Base-by-base conservation (phyloP, 192 early-diverging fungal species). In the Physocladia obscura region DNA sequence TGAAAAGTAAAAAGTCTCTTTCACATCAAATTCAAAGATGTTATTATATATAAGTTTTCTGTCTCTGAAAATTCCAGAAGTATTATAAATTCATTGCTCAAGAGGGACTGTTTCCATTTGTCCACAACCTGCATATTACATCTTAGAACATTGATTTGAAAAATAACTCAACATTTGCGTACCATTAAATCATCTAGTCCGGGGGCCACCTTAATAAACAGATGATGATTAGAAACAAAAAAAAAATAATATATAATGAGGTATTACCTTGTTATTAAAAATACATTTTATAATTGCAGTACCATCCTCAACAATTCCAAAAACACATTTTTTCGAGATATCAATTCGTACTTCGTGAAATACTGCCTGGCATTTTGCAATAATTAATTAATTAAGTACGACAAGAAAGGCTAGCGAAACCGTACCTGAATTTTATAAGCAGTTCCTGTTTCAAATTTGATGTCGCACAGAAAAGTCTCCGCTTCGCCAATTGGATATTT, bases 281-380 rank as follows among this genome's bases (percentile, higher is more conserved):
- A 59, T 24, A 37, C 57, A 59, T 30, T 27, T 59, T 30, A 37
- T 19, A 19, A 30, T 6, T 19, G 6, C 24, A 19, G 57, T 59
- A 15, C 57, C 57, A 37, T 59, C 57, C 24, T 59, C 57, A 37
- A 59, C 15, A 27, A 59, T 19, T 13, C 29, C 57, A 38, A 59
- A 8, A 17, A 59, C 17, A 17, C 24, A n/a, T 36, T 35, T 27
- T 34, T 15, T 1, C 1, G 35, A 19, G 2, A 59, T 19, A 19
- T 59, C 57, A n/a, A 59, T 36, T 35, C 57, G 57, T 27, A 59
- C 36, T 59, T 59, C 57, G 35, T 37, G 36, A 36, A 59, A 59
- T 13, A 59, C 36, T 36, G 17, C 57, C 57, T 59, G 52, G 1
- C 21, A 55, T 21, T 44, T 54, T 26, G 51, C 15, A 26, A 54